Base-by-base conservation (phyloP, 768 basidiomycete species). In the Amylocystis lapponica region DNA sequence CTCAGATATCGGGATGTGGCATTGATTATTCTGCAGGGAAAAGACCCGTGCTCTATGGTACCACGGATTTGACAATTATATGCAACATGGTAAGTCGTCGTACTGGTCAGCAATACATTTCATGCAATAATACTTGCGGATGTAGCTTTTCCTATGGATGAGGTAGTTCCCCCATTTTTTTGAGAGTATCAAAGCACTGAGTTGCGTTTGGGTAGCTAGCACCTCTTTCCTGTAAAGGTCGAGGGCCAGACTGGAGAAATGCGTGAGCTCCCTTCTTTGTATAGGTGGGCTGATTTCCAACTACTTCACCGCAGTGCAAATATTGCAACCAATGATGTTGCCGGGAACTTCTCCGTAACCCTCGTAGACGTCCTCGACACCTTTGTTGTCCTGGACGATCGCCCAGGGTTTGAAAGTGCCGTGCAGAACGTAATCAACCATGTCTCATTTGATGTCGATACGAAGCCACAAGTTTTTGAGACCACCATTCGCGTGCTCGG, bases 391-490 rank as follows among this genome's bases (percentile, higher is more conserved):
- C 72, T 94, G 26, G 74, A 79, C 51, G 88, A 94, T 56, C 76
- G 75, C 19, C 56, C 67, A 39, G 87, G 83, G 5, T 97, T 96
- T 56, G 85, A 89, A 54, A 69, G 68, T n/a, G 93, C 90, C 3
- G 83, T 98, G 39, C 78, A 76, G 46, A 79, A 86, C 49, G 78
- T 92, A 41, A 84, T 95, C 39, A 64, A 79, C 41, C 81, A 78
- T 74, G 87, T 96, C 29, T 83, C 83, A 1, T 97, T 96, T 61
- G 88, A 97, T 58, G 85, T 92, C 45, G 83, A 97, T 63, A 91
- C 90, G 31, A 90, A 82, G 62, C 92, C 96, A n/a, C 95, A 99
- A 72, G 86, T 98, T 4, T 99, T 99, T 57, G 95, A 99, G 68
- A 89, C 88, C 9, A 97, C 90, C 1, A 98, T 98, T 43, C 81